phyloP scores from a whole-genome alignment of 768 basidiomycete species.

The Mycena galericulata region DNA sequence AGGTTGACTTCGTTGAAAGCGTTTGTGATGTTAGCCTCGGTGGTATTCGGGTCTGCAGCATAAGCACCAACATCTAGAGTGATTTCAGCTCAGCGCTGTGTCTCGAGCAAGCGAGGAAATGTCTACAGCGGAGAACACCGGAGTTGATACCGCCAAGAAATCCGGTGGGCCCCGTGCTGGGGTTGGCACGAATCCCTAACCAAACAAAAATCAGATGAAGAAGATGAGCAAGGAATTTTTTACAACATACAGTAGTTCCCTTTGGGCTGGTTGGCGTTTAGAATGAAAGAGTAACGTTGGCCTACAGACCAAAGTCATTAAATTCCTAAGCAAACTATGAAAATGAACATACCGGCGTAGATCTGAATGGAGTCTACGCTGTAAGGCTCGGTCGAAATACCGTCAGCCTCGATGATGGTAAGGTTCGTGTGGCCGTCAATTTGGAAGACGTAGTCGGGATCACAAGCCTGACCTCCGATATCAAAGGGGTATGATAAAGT shows the following conservation, averaged over 20 bases:
- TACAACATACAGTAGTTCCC: conserved; percentile 54
- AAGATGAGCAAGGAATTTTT: neutral
- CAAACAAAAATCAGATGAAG: neutral
- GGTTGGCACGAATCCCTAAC: conserved; percentile 49
- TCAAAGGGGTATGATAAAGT: too few relatives aligned
- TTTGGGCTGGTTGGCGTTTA: conserved; percentile 49
- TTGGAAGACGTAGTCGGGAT: conserved; percentile 42
- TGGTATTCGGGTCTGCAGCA: conserved; percentile 49
- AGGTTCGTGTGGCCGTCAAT: conserved; percentile 42
- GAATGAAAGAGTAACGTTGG: conserved; percentile 37
- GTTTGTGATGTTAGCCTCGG: conserved; percentile 29
- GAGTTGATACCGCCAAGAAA: conserved; percentile 60
- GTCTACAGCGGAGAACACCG: conserved; percentile 63
- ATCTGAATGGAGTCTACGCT: conserved; percentile 42
- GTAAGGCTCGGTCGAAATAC: conserved; percentile 7
- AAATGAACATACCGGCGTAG: conserved; percentile 41
- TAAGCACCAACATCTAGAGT: conserved; percentile 47
- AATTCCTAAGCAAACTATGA: neutral
- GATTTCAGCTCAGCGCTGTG: neutral
- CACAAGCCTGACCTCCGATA: conserved; percentile 30
- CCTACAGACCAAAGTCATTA: neutral
- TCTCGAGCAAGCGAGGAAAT: too few relatives aligned
- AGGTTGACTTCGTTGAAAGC: conserved; percentile 46
- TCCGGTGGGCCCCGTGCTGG: conserved; percentile 36
- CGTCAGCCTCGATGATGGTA: conserved; percentile 15